phyloP scores from a whole-genome alignment of 2,329 filamentous ascomycete genomes.

The Aspergillus floridensis region DNA sequence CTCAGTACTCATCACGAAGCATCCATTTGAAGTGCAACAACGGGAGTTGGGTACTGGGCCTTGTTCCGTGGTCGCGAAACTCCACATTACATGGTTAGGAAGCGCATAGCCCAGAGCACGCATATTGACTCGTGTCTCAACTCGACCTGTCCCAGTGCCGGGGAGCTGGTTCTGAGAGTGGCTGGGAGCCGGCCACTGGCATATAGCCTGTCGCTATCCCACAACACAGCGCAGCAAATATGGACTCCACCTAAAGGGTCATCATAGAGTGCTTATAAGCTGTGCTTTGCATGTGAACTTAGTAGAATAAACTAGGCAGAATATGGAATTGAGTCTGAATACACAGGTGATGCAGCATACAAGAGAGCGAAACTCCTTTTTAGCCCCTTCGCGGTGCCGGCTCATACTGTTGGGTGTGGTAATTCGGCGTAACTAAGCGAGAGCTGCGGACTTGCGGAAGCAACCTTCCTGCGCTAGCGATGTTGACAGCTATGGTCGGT shows the following conservation, averaged over 20 bases:
- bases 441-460: slow-evolving; percentile 17
- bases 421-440: slow-evolving; percentile 13
- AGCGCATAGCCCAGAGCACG: neutral
- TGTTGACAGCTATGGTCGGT: slow-evolving; percentile 35
- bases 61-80: neutral
- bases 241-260: neutral
- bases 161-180: neutral
- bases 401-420: neutral
- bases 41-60: neutral
- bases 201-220: neutral
- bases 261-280: neutral
- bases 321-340: neutral
- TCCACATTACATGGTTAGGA: neutral
- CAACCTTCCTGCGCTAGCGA: slow-evolving; percentile 29
- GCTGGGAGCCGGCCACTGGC: neutral
- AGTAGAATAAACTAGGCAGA: neutral
- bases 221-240: neutral
- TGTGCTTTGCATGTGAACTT: neutral
- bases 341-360: neutral
- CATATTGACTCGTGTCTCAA: neutral
- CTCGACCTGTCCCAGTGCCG: neutral
- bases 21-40: neutral
- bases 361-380: neutral
- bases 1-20: neutral
- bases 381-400: neutral